Evolutionary conservation across 495 filamentous ascomycete genomes (phyloP).

Genomic region (Pseudoneurospora amorphoporcata): DNA sequence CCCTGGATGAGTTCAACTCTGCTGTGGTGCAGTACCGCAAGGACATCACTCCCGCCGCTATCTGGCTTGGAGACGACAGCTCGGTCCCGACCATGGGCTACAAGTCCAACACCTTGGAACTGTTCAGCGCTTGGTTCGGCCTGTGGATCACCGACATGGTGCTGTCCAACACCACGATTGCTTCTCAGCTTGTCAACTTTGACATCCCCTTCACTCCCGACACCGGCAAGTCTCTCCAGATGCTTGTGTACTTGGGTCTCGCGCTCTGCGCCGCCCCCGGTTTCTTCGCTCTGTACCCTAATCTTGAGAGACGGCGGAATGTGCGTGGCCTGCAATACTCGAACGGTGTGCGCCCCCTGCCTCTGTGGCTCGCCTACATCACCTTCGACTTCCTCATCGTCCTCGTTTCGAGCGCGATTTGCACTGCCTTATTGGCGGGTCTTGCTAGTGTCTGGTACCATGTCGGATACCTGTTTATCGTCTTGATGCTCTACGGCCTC

Average conservation of each 20-base stretch:
- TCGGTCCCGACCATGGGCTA: constrained; percentile 53
- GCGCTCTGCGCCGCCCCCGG: constrained; percentile 67
- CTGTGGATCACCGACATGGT: constrained; percentile 64
- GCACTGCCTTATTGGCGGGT: constrained; percentile 48
- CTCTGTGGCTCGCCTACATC: constrained; percentile 70
- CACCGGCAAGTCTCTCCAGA: constrained; percentile 62
- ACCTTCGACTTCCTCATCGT: constrained; percentile 68
- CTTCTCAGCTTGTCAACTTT: constrained; percentile 56
- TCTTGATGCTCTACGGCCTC: constrained; percentile 67
- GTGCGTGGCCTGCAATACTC: constrained; percentile 80
- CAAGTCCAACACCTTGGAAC: constrained; percentile 32
- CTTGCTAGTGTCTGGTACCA: constrained; percentile 58
- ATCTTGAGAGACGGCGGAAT: constrained; percentile 61
- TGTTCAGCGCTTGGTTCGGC: constrained; percentile 46
- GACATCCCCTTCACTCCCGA: constrained; percentile 54
- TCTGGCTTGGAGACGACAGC: constrained; percentile 54
- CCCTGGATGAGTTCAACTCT: constrained; percentile 53
- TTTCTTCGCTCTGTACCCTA: constrained; percentile 81
- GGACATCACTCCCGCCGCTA: constrained; percentile 63
- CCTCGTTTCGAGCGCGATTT: constrained; percentile 48
- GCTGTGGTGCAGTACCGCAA: constrained; percentile 50
- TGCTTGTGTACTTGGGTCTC: constrained; percentile 69
- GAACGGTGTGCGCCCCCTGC: constrained; percentile 63
- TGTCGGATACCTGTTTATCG: constrained; percentile 62
- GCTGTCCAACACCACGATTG: constrained; percentile 55